These are phyloP conservation scores for Corymbia calophylla DNA, from an alignment of 441 rosid genomes.

Conservation along the genomic window DNA sequence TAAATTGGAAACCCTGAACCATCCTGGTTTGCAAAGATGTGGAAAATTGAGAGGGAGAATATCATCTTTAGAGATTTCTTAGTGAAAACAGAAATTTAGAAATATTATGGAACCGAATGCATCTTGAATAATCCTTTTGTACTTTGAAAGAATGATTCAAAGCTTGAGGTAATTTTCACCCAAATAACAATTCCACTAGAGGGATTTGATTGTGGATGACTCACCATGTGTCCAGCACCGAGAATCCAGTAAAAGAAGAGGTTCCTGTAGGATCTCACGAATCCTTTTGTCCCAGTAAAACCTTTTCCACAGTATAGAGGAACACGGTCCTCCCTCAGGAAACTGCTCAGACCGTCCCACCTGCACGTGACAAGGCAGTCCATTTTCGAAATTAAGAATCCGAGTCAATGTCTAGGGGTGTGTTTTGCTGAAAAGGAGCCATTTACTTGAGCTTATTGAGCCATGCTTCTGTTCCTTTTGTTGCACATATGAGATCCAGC, in stretches of 20 bases:
- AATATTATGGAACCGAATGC: not conserved
- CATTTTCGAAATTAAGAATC: not conserved
- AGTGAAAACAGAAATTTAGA: not conserved
- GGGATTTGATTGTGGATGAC: not conserved
- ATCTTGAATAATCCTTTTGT: not conserved
- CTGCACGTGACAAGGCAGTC: not conserved
- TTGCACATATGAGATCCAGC: conserved; percentile 11
- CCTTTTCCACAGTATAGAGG: not conserved
- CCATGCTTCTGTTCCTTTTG: conserved; percentile 16
- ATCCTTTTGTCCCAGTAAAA: not conserved
- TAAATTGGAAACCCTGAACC: not conserved
- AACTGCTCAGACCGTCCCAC: conserved; percentile 5
- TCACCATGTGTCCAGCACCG: conserved; percentile 3
- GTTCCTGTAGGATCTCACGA: conserved; percentile 1
- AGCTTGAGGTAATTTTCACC: not conserved
- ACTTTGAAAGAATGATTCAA: not conserved
- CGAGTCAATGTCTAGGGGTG: not conserved
- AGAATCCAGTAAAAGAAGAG: conserved; percentile 5
- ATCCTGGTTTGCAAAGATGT: not conserved
- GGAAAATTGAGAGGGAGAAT: not conserved
- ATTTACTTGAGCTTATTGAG: conserved; percentile 6
- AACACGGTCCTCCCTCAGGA: not conserved
- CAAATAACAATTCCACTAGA: not conserved
- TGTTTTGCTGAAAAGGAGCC: not conserved
- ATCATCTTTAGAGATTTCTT: not conserved